phyloP scores from a whole-genome alignment of 345 rosid genomes.

The Melaleuca alternifolia region DNA sequence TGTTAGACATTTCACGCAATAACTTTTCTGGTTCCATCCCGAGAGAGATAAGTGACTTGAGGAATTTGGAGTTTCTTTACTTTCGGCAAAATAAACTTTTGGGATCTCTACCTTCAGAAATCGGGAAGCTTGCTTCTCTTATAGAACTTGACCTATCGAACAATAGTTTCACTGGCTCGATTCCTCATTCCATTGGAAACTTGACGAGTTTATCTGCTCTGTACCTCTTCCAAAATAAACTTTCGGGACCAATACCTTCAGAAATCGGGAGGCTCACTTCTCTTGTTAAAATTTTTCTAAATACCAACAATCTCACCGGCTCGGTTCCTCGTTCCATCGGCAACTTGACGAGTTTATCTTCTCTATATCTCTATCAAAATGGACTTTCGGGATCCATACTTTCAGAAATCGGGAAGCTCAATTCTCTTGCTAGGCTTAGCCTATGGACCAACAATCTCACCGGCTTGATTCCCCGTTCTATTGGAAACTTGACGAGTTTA shows the following conservation, averaged over 20 bases:
- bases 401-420: no score
- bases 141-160: rapidly evolving
- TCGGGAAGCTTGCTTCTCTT: not conserved
- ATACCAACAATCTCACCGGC: no score
- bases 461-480: no score
- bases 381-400: no score
- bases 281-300: no score
- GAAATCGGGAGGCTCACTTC: not conserved
- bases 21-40: not conserved
- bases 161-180: not conserved
- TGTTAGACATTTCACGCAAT: no score
- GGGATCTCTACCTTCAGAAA: not conserved
- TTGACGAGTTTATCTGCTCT: not conserved
- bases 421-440: no score
- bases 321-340: no score
- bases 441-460: no score
- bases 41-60: not conserved
- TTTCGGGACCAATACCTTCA: not conserved
- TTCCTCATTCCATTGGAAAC: not conserved
- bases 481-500: no score
- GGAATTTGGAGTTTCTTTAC: not conserved
- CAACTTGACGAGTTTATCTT: no score
- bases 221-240: not conserved
- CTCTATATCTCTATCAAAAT: no score
- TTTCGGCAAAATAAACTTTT: not conserved